phyloP scores from a whole-genome alignment of 148 eudicot species.

The Vaccinium myrtillus region DNA sequence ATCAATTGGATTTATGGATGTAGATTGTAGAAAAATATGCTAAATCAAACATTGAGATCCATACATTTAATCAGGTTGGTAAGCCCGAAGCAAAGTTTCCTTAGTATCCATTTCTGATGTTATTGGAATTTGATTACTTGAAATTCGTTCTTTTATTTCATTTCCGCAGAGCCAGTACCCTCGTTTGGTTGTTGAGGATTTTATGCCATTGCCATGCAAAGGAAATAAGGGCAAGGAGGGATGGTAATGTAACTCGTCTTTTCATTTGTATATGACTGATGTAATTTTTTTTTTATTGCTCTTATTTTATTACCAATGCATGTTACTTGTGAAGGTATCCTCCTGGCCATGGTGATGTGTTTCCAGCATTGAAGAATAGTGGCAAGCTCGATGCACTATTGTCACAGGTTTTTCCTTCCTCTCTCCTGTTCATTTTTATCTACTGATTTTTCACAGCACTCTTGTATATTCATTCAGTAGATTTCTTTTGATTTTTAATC shows the following conservation, averaged over 20 bases:
- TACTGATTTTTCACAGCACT: not conserved
- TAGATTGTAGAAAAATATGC: conserved; percentile 90
- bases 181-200: conserved; percentile 83
- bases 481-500: not conserved
- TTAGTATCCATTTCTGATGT: not conserved
- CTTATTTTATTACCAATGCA: conserved; percentile 18
- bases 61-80: conserved; percentile 93
- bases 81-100: not conserved
- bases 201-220: conserved; percentile 74
- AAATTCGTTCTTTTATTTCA: not conserved
- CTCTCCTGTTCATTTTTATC: not conserved
- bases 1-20: conserved; percentile 18
- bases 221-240: conserved; percentile 81
- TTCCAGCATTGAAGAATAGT: conserved; percentile 87
- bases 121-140: not conserved
- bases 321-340: conserved; percentile 70
- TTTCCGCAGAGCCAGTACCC: conserved; percentile 78
- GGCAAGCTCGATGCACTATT: conserved; percentile 87
- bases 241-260: conserved; percentile 47
- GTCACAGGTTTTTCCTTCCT: conserved; percentile 56
- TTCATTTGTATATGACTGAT: not conserved
- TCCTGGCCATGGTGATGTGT: conserved; percentile 99
- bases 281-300: not conserved
- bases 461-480: not conserved
- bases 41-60: conserved; percentile 73